These are phyloP conservation scores for Backusella mclennaniae DNA, from an alignment of 192 early-diverging fungal species.

Conservation along the genomic window DNA sequence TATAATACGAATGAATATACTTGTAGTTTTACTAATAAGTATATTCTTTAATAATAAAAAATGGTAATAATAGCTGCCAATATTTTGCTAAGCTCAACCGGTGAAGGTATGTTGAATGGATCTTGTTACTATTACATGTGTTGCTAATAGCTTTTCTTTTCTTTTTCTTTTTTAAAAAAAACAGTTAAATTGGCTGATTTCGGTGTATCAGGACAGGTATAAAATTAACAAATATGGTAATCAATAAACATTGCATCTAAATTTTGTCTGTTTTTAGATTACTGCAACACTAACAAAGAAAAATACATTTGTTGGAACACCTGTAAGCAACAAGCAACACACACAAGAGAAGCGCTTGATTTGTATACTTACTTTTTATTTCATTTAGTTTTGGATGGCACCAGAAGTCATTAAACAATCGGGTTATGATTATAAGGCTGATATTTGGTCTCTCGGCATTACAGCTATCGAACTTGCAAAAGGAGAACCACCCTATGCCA, in stretches of 20 bases:
- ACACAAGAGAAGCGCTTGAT: no score
- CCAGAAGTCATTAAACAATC: slow-evolving; percentile 94
- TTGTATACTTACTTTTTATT: neutral
- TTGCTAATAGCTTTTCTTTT: neutral
- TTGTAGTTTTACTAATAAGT: neutral
- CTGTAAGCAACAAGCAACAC: slow-evolving; percentile 45
- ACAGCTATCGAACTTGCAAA: slow-evolving; percentile 96
- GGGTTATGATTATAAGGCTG: slow-evolving; percentile 93
- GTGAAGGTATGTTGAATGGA: slow-evolving; percentile 44
- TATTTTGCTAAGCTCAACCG: slow-evolving; percentile 70
- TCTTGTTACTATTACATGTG: neutral
- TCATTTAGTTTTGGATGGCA: slow-evolving; percentile 80
- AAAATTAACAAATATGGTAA: slow-evolving; percentile 19
- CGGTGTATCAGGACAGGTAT: slow-evolving; percentile 93
- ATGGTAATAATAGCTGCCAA: slow-evolving; percentile 64
- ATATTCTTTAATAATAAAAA: no score
- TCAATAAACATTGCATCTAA: neutral
- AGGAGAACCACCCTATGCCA: slow-evolving; percentile 88
- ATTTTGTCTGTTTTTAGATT: slow-evolving; percentile 39
- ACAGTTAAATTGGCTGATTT: slow-evolving; percentile 95
- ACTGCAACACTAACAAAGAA: slow-evolving; percentile 91
- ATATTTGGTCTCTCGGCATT: slow-evolving; percentile 98
- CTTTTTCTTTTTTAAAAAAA: neutral
- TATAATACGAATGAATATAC: neutral
- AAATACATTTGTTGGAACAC: slow-evolving; percentile 98